Evolutionary conservation across 2,329 filamentous ascomycete species (phyloP), one percentile per base, ranked within the genome.

Genomic region (Fusarium xyrophilum): DNA sequence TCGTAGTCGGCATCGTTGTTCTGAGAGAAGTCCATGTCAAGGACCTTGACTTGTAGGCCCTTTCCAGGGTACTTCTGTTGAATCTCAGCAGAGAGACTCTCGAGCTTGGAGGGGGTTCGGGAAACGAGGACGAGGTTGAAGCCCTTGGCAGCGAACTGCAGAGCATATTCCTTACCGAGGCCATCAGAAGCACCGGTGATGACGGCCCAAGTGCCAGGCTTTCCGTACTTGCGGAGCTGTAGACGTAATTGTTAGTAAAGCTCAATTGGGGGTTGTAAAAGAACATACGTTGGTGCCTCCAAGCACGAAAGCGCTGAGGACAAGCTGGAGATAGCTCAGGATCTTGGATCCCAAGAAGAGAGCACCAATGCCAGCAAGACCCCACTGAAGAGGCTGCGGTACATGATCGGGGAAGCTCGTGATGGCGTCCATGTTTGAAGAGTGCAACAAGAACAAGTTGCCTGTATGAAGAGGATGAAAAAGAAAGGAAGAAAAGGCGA

Each of bases 111-210:
- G 72, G 91, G 86, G n/a, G 96, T 98, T 74, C 96, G 94, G 46
- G 96, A 98, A 65, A 99, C 90, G 72, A 99, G 92, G 67, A 99
- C 83, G 73, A 98, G 85, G 81, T 97, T 98, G 88, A 95, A 99
- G 74, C 94, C 94, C 78, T 96, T 94, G 65, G 88, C 84, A 27
- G 96, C 94, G 60, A 99, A 89, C 79, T 98, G 93, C 33, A 91
- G 85, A 38, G 95, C 93, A 78, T 93, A 99, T 82, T 99, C 96
- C 82, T 97, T 98, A 77, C 96, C 96, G 67, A 99, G 89, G 69
- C 96, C 96, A 80, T 99, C 96, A 14, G 94, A 97, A 53, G 95
- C 96, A 68, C 96, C 96, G 28, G 96, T 99, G 40, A 99, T 87
- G 57, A 99, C 88, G 33, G 93, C 96, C 94, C 95, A 99, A 61